Conservation (phyloP, 257 asterid genomes). For the Schizonepeta tenuifolia region DNA sequence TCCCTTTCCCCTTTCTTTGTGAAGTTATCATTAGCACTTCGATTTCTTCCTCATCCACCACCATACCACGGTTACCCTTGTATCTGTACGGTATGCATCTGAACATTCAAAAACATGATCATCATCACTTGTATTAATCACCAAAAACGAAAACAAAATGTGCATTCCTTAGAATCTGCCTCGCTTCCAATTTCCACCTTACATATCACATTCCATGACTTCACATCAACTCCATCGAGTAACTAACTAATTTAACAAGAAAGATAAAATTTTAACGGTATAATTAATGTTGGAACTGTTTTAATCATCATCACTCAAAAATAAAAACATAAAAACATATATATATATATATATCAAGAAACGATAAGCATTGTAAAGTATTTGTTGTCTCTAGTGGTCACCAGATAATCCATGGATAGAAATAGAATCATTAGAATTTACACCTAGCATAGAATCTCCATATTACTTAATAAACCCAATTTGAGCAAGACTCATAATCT, state of each 20-base stretch:
- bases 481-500: neutral
- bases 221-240: no score
- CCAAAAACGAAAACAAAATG: neutral
- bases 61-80: slow-evolving; percentile 36
- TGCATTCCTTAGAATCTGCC: no score
- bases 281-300: no score
- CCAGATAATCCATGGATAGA: neutral
- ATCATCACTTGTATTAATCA: neutral
- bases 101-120: slow-evolving; percentile 13
- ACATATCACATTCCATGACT: no score
- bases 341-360: no score
- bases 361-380: neutral
- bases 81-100: slow-evolving; percentile 90
- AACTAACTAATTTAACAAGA: neutral
- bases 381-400: neutral
- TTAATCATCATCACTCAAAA: no score
- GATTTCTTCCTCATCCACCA: slow-evolving; percentile 60
- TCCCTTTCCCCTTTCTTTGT: slow-evolving; percentile 82
- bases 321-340: no score
- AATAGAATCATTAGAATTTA: neutral
- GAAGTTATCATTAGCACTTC: slow-evolving; percentile 86
- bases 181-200: no score
- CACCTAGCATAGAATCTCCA: neutral
- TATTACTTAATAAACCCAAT: neutral
- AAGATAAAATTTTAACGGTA: neutral